Percentiles rank a stretch among this genome's conserved stretches.
Evolutionary conservation across 306 rosid genomes (phyloP).

Genomic region (Dicorynia guianensis): DNA sequence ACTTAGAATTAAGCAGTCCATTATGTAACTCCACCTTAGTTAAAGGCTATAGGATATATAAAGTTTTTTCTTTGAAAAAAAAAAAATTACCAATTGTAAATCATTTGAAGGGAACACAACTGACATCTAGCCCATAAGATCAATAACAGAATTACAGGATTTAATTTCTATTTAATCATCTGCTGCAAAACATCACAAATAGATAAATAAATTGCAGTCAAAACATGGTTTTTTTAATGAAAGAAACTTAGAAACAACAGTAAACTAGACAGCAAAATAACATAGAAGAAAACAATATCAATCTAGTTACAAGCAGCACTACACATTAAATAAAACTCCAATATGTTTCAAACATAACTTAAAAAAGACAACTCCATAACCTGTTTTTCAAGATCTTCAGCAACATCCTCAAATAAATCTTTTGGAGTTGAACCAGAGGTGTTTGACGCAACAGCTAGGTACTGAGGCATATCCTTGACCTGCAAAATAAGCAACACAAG

Average conservation of each 20-base stretch:
- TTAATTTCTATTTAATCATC: not conserved
- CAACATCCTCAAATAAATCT: constrained; percentile 88
- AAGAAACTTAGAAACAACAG: constrained; percentile 18
- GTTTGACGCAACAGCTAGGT: constrained; percentile 91
- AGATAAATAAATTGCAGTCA: constrained; percentile 21
- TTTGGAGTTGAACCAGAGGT: constrained; percentile 92
- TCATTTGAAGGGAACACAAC: constrained; percentile 21
- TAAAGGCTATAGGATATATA: constrained; percentile 15
- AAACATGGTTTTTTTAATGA: constrained; percentile 26
- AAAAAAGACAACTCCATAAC: constrained; percentile 45
- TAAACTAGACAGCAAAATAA: constrained; percentile 5
- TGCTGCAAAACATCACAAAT: constrained; percentile 17
- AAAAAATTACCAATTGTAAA: constrained; percentile 31
- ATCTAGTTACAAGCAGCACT: constrained; percentile 7
- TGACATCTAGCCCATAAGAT: constrained; percentile 14
- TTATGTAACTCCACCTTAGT: constrained; percentile 18
- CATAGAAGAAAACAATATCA: constrained; percentile 12
- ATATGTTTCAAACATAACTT: constrained; percentile 25
- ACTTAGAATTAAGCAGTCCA: constrained; percentile 22
- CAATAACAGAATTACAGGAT: not conserved
- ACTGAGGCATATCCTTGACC: constrained; percentile 91
- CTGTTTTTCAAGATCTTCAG: constrained; percentile 83
- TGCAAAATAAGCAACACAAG: constrained; percentile 43
- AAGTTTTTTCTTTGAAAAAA: too few species aligned
- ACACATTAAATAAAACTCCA: not conserved